A percentile compares a stretch with the other conserved stretches of the same genome.
Conservation (phyloP, 1,139 yeast species). For the Meyerozyma sp. region DNA sequence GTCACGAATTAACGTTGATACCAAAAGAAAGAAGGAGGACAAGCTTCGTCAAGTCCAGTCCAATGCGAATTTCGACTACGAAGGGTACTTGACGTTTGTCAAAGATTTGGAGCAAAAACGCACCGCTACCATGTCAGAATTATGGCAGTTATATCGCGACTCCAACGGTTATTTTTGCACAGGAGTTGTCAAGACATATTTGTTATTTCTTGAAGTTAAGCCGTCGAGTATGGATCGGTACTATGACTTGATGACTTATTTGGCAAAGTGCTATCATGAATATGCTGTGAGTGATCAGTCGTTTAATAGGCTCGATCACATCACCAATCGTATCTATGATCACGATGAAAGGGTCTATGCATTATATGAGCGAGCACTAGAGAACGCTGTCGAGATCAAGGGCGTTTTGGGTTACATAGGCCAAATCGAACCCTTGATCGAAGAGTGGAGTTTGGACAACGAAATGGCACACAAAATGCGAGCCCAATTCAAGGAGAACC, state of each 20-base stretch:
- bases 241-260: conserved; percentile 18
- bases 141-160: conserved; percentile 29
- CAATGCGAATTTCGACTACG: conserved; percentile 36
- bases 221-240: conserved; percentile 10
- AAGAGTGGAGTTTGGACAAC: conserved; percentile 34
- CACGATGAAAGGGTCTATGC: conserved; percentile 15
- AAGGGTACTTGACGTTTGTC: conserved; percentile 27
- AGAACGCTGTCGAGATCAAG: conserved; percentile 22
- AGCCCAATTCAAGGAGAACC: conserved; percentile 16
- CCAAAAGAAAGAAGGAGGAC: conserved; percentile 6
- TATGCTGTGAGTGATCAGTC: conserved; percentile 19
- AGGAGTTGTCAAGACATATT: conserved; percentile 19
- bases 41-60: conserved; percentile 24
- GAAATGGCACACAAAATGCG: conserved; percentile 20
- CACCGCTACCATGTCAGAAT: conserved; percentile 20
- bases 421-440: conserved; percentile 28
- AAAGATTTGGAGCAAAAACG: conserved; percentile 23
- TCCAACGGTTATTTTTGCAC: conserved; percentile 21
- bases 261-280: conserved; percentile 17
- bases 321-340: conserved; percentile 9
- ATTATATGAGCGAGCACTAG: conserved; percentile 23
- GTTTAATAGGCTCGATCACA: conserved; percentile 17
- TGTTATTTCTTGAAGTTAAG: conserved; percentile 17
- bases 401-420: conserved; percentile 24
- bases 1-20: conserved; percentile 9